Base-by-base conservation (phyloP, 495 filamentous ascomycete species). In the Neurospora cerealis region DNA sequence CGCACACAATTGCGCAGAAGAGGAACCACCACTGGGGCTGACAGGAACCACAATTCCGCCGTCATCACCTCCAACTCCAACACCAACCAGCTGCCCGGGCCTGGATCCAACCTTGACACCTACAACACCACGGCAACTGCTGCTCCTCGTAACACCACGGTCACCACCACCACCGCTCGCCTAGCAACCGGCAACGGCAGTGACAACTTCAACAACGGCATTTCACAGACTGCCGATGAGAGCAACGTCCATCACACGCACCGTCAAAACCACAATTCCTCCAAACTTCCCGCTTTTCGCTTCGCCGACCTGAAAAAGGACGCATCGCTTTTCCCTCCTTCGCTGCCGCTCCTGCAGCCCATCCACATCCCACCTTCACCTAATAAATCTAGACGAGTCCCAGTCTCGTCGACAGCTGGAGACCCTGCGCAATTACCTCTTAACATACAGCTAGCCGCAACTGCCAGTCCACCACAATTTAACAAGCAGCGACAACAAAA, bases 261-360 rank as follows among this genome's bases (percentile, higher is more conserved):
- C 74, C 84, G 85, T 75, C 83, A 84, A 71, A 84, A 78, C 74
- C 82, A 86, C 77, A 87, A 83, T 41, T 85, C 84, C 17, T 86
- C 84, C 71, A 87, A 86, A 72, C 79, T 86, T 70, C 85, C 85
- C 34, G 80, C 85, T 36, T 87, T 81, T 74, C 84, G 85, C 54
- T 86, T 86, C 75, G 81, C 80, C 71, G 85, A 87, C 79, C 79
- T 84, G 54, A 83, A 83, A 72, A 84, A 83, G 73, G 80, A 85
- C 70, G 74, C 80, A 48, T 78, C 79, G 54, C 69, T 79, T 70
- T 66, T 66, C 54, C 54, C 28, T 36, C 77, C 83, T 38, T 82
- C 80, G 42, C 77, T 83, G 41, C 48, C 48, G 48, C 48, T 32
- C 24, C 75, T 83, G 71, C 83, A 81, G 70, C 54, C 6, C 54